These are phyloP conservation scores for Kwoniella sp. DNA, from an alignment of 768 basidiomycete genomes.

Conservation along the genomic window DNA sequence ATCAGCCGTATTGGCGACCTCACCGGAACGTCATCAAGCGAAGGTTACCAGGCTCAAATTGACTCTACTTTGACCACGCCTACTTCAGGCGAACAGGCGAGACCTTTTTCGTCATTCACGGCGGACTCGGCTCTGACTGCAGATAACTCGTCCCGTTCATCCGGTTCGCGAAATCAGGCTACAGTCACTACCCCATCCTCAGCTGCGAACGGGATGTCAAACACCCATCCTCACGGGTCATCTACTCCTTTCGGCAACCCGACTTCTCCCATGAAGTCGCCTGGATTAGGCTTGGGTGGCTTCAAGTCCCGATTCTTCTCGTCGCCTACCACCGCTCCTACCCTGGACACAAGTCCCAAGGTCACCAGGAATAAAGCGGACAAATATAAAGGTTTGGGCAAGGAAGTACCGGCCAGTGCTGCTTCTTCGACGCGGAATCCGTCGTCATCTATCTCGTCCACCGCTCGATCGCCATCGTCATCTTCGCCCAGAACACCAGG, in stretches of 20 bases:
- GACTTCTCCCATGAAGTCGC: constrained; percentile 36
- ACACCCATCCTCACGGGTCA: neutral
- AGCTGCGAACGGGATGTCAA: neutral
- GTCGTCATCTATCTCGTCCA: constrained; percentile 34
- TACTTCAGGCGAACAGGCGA: constrained; percentile 17
- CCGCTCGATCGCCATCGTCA: constrained; percentile 22
- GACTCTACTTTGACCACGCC: constrained; percentile 15
- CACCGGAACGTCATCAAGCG: neutral
- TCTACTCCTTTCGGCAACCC: constrained; percentile 17
- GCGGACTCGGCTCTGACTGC: constrained; percentile 24
- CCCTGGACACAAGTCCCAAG: constrained; percentile 6
- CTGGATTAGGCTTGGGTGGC: constrained; percentile 25
- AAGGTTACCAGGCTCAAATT: constrained; percentile 20
- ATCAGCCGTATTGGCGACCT: neutral
- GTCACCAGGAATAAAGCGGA: constrained; percentile 22
- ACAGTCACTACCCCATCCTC: neutral
- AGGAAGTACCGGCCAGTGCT: constrained; percentile 12
- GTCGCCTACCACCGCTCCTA: constrained; percentile 19
- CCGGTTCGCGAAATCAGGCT: constrained; percentile 12
- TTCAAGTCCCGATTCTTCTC: constrained; percentile 51
- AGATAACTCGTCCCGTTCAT: constrained; percentile 42
- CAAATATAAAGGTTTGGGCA: constrained; percentile 40
- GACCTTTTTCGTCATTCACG: constrained; percentile 29
- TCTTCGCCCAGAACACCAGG: constrained; percentile 40
- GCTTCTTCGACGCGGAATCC: constrained; percentile 22